These are phyloP conservation scores for Penicillium argentinense DNA, from an alignment of 495 filamentous ascomycete genomes.

Conservation along the genomic window DNA sequence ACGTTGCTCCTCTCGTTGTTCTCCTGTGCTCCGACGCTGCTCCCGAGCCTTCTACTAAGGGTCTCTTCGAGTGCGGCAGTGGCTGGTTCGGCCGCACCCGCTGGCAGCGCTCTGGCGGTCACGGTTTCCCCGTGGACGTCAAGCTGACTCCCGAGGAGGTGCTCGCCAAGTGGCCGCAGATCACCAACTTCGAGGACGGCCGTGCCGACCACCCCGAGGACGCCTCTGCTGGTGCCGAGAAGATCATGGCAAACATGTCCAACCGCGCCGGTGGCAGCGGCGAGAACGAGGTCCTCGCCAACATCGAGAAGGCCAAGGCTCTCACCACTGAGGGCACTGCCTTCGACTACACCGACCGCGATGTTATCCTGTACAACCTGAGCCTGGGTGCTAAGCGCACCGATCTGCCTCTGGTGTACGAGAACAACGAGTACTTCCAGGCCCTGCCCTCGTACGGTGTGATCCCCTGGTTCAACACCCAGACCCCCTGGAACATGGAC, in stretches of 20 bases:
- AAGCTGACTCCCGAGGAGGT: constrained; percentile 86
- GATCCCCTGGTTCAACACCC: constrained; percentile 85
- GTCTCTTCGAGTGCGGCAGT: constrained; percentile 93
- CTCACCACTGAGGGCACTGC: constrained; percentile 69
- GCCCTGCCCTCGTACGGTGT: constrained; percentile 93
- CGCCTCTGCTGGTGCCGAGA: constrained; percentile 70
- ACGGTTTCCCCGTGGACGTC: constrained; percentile 89
- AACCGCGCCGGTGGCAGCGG: constrained; percentile 59
- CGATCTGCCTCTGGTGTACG: constrained; percentile 83
- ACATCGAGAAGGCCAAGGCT: constrained; percentile 77
- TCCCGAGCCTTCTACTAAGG: constrained; percentile 80
- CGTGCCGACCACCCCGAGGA: constrained; percentile 88
- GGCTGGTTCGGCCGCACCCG: constrained; percentile 90
- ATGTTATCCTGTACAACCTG: constrained; percentile 93
- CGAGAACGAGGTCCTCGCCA: constrained; percentile 55
- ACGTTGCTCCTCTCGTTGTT: constrained; percentile 90
- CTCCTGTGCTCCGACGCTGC: constrained; percentile 86
- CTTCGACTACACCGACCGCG: constrained; percentile 80
- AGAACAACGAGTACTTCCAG: constrained; percentile 88
- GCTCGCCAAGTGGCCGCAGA: constrained; percentile 70
- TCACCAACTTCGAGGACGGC: constrained; percentile 85
- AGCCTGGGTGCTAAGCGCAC: constrained; percentile 92
- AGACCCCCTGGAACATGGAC: constrained; percentile 73
- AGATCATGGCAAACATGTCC: constrained; percentile 88
- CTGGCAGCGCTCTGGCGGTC: constrained; percentile 91